phyloP scores from a whole-genome alignment of 305 asterid genomes.

The Coffea humblotiana region DNA sequence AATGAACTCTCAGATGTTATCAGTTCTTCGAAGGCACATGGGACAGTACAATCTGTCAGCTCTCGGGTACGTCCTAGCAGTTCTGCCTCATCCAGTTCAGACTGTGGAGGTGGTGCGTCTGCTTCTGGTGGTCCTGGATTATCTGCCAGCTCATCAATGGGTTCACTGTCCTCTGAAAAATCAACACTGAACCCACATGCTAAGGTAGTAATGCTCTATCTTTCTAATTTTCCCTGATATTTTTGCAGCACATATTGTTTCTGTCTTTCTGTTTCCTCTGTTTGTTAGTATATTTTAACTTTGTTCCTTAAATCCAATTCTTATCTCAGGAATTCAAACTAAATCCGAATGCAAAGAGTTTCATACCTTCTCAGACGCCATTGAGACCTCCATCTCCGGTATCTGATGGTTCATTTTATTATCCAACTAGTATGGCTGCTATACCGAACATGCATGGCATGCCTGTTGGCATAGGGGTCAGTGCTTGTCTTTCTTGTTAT shows the following conservation, averaged over 20 bases:
- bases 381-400: conserved; percentile 76
- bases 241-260: background rate
- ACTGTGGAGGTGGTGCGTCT: conserved; percentile 65
- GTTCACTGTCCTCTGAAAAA: conserved; percentile 87
- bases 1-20: conserved; percentile 42
- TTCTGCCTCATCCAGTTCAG: conserved; percentile 69
- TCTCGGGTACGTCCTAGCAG: conserved; percentile 54
- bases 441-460: conserved; percentile 79
- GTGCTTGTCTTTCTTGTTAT: conserved; percentile 18
- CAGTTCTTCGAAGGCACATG: conserved; percentile 49
- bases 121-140: conserved; percentile 65
- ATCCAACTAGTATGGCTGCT: conserved; percentile 66
- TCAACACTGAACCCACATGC: conserved; percentile 86
- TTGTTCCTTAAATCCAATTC: background rate
- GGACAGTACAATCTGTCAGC: conserved; percentile 32
- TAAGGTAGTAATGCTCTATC: conserved; percentile 49
- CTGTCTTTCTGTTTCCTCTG: background rate
- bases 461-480: conserved; percentile 86
- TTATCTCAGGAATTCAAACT: conserved; percentile 78
- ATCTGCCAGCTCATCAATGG: conserved; percentile 80
- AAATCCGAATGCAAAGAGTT: conserved; percentile 87
- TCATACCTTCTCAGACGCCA: conserved; percentile 65
- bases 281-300: conserved; percentile 1
- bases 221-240: background rate
- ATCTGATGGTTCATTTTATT: conserved; percentile 73